These are phyloP conservation scores for Leucogyrophana mollusca DNA, from an alignment of 768 basidiomycete genomes.

Conservation along the genomic window DNA sequence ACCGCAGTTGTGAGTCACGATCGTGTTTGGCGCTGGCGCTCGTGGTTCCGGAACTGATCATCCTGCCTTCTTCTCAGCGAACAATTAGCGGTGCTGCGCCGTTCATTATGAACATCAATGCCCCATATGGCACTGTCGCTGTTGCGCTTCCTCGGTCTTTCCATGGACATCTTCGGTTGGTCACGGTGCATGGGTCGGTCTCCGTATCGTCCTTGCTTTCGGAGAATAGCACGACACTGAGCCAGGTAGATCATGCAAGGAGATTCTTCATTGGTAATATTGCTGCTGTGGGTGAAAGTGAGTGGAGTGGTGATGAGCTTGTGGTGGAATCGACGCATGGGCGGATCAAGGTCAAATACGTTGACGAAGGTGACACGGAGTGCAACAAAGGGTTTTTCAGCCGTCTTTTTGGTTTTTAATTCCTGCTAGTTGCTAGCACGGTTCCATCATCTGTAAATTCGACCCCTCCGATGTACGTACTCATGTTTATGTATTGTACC, in stretches of 20 bases:
- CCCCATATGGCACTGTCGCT: conserved; percentile 13
- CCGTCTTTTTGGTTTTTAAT: conserved; percentile 14
- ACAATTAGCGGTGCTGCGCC: conserved; percentile 11
- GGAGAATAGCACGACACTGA: conserved; percentile 16
- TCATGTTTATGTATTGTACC: no score
- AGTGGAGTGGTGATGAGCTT: conserved; percentile 21
- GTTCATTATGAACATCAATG: conserved; percentile 11
- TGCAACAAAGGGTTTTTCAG: conserved; percentile 11
- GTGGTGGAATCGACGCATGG: conserved; percentile 16
- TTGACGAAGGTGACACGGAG: conserved; percentile 11
- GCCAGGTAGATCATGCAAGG: conserved; percentile 14
- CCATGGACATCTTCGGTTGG: conserved; percentile 14
- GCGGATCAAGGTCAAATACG: conserved; percentile 17
- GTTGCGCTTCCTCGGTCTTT: conserved; percentile 21
- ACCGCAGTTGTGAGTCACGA: conserved; percentile 16
- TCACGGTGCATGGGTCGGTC: conserved; percentile 17
- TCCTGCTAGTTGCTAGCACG: no score
- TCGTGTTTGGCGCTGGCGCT: no score
- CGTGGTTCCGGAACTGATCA: no score
- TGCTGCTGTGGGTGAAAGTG: conserved; percentile 8
- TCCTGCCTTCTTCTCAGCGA: conserved; percentile 12
- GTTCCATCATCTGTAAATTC: no score
- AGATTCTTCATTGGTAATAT: conserved; percentile 27
- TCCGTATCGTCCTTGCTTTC: conserved; percentile 12
- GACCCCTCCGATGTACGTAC: no score